Evolutionary conservation across 2,329 filamentous ascomycete genomes (phyloP), one percentile per base, ranked within the genome.

Genomic region (Dactylellina cionopaga): DNA sequence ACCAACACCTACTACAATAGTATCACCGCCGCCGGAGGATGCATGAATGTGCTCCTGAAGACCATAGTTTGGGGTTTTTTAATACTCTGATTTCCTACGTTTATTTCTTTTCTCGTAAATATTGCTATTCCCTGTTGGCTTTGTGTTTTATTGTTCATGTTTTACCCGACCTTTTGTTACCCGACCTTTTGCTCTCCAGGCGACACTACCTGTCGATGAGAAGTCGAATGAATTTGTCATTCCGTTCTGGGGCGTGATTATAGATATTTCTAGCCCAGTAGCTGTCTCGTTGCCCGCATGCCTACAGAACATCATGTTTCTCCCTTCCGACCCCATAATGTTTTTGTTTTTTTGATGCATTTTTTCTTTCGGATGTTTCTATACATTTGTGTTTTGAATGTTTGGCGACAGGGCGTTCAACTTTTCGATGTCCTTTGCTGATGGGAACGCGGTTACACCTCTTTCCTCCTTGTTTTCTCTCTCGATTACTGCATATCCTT

Each of bases 31-130:
- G 11, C 69, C 68, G n/a, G 68, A 72, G 27, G 69, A 75, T n/a
- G 55, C 58, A 19, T 68, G 44, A 72, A 46, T 7, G 22, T 27
- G 37, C 22, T 17, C 15, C 31, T 49, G n/a, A 11, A 5, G 3
- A 41, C 19, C 29, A 17, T 47, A 29, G 9, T 47, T 68, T n/a
- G n/a, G n/a, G n/a, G n/a, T n/a, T 65, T 70, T 72, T 29, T 76
- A 68, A 62, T 68, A 55, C 70, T 74, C 54, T 64, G 68, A 58
- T 65, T 71, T 75, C 74, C 72, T 74, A 51, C 63, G 58, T 62
- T 69, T 59, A 41, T 66, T 76, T 74, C 73, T 66, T 59, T 70
- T 63, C 68, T 58, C 29, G 68, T 73, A 76, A 63, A 70, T 75
- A 75, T 71, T 75, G 75, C 71, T 58, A 51, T 56, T 56, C n/a